These are phyloP conservation scores for Protoeuglena noctilucae DNA, from an alignment of 139 green algal genomes.

Conservation along the genomic window DNA sequence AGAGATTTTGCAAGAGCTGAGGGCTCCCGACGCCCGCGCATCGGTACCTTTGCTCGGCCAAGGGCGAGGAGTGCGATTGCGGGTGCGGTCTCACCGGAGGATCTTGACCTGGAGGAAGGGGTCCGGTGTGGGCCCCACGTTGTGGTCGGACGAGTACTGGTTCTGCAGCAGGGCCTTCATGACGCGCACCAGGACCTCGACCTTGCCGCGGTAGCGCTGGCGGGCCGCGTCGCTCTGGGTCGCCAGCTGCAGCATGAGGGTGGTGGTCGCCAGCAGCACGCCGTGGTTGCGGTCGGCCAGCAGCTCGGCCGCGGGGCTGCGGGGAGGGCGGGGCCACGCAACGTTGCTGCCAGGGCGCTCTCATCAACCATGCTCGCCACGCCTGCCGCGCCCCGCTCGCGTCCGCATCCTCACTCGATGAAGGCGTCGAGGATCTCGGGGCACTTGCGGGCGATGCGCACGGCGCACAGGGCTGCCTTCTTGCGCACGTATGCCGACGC, in stretches of 20 bases:
- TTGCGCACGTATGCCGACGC: constrained; percentile 78
- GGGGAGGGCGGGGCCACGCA: too few species aligned
- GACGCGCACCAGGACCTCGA: constrained; percentile 6
- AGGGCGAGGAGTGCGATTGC: too few species aligned
- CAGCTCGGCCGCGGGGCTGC: constrained; percentile 40
- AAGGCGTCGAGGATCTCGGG: constrained; percentile 9
- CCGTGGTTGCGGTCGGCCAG: constrained; percentile 77
- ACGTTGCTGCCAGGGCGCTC: too few species aligned
- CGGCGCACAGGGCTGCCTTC: constrained; percentile 58
- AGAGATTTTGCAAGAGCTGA: too few species aligned
- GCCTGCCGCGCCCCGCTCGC: too few species aligned
- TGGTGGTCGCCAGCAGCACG: constrained; percentile 59
- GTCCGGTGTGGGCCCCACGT: constrained; percentile 83
- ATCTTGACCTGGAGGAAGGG: constrained; percentile 93
- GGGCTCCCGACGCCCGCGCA: too few species aligned
- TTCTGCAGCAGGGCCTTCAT: constrained; percentile 28
- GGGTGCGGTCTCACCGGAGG: too few species aligned
- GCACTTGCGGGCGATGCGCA: constrained; percentile 13
- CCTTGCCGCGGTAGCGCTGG: constrained; percentile 13
- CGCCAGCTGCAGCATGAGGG: constrained; percentile 68
- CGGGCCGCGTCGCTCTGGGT: constrained; percentile 15
- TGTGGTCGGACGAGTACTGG: constrained; percentile 66
- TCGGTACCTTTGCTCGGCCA: too few species aligned
- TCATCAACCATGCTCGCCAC: too few species aligned
- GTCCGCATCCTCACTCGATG: too few species aligned